phyloP scores from a whole-genome alignment of 257 asterid species.

The Osmanthus fragrans region DNA sequence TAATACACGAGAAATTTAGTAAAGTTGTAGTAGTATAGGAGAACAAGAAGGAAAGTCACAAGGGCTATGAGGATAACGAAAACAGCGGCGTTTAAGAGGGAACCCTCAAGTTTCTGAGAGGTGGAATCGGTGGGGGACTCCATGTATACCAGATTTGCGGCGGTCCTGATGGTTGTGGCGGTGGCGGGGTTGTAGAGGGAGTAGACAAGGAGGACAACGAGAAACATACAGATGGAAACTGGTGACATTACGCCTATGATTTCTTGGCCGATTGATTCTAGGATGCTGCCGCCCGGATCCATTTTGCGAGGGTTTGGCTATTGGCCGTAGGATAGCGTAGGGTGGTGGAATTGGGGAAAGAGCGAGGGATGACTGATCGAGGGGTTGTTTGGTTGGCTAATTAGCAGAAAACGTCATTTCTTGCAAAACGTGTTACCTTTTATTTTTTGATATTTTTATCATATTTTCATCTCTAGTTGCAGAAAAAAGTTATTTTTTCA shows the following conservation, averaged over 20 bases:
- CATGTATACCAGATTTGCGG: conserved; percentile 81
- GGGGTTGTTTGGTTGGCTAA: not conserved
- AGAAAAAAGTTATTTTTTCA: no score
- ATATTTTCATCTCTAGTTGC: no score
- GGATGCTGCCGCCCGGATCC: conserved; percentile 72
- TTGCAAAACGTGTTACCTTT: no score
- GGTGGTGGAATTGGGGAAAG: conserved; percentile 22
- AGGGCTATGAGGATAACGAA: conserved; percentile 68
- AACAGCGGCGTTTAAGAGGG: conserved; percentile 73
- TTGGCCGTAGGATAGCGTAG: conserved; percentile 18
- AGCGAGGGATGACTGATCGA: not conserved
- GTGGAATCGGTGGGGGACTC: conserved; percentile 80
- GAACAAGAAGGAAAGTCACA: conserved; percentile 74
- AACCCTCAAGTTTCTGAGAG: conserved; percentile 75
- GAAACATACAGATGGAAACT: conserved; percentile 90
- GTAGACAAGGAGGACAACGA: conserved; percentile 87
- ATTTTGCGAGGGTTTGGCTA: conserved; percentile 26
- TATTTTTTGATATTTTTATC: no score
- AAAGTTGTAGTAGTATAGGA: conserved; percentile 88
- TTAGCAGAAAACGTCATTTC: no score
- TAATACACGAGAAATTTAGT: conserved; percentile 73
- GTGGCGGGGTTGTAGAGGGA: conserved; percentile 57
- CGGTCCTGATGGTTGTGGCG: conserved; percentile 57
- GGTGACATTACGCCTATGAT: conserved; percentile 94
- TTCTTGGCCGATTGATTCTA: conserved; percentile 75